Percentiles rank a stretch among this genome's conserved stretches.
Evolutionary conservation across 2,329 filamentous ascomycete genomes (phyloP).

Genomic region (Sclerotinia nivalis): DNA sequence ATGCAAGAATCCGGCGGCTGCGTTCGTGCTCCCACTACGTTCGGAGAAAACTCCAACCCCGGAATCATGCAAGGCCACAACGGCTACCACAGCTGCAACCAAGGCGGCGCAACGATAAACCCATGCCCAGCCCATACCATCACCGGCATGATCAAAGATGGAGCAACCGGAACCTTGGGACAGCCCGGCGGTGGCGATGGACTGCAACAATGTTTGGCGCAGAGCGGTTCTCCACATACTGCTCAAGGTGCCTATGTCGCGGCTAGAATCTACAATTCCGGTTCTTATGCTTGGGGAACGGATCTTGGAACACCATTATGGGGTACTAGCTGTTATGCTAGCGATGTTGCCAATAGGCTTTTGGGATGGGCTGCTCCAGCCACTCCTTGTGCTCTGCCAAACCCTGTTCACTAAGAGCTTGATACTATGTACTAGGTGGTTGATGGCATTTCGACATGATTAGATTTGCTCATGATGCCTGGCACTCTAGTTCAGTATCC

Average conservation of each 20-base stretch:
- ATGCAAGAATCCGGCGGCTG: constrained; percentile 42
- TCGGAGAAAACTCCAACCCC: constrained; percentile 25
- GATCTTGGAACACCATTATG: constrained; percentile 39
- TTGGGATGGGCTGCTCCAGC: constrained; percentile 11
- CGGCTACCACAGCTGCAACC: constrained; percentile 28
- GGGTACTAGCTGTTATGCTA: constrained; percentile 34
- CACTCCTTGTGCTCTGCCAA: background rate
- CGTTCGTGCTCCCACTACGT: constrained; percentile 28
- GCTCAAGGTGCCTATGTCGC: constrained; percentile 41
- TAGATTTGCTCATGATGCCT: background rate
- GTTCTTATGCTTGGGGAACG: constrained; percentile 38
- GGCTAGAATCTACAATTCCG: constrained; percentile 47
- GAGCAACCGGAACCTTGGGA: constrained; percentile 34
- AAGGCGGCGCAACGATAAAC: constrained; percentile 14
- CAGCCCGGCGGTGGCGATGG: background rate
- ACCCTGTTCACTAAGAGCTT: background rate
- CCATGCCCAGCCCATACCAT: constrained; percentile 19
- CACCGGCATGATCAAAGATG: constrained; percentile 37
- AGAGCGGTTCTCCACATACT: constrained; percentile 30
- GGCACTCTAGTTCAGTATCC: background rate
- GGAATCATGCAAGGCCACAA: constrained; percentile 39
- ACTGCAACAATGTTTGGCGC: constrained; percentile 12
- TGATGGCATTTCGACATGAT: background rate
- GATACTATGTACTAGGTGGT: background rate
- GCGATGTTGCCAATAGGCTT: constrained; percentile 36